Conservation (phyloP, 2,329 filamentous ascomycete species). For the Fusarium lateritium region DNA sequence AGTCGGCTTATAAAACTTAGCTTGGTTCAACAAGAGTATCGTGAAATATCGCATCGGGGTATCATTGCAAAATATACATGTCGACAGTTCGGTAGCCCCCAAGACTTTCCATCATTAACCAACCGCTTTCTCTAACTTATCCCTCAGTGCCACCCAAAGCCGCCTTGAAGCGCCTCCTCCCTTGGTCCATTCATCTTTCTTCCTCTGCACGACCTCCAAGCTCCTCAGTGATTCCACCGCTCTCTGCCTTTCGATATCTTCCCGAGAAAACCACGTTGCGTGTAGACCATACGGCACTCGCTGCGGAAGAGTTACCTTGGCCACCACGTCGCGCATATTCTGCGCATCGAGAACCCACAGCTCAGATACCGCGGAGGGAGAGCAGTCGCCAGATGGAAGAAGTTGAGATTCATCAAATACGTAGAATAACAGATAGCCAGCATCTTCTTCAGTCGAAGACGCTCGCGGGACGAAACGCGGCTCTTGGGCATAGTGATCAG, state of each 20-base stretch:
- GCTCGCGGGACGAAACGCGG: slow-evolving; percentile 72
- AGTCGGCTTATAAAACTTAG: no score
- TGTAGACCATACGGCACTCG: slow-evolving; percentile 80
- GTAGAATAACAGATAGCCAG: slow-evolving; percentile 77
- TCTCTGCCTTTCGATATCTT: slow-evolving; percentile 66
- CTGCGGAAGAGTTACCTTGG: slow-evolving; percentile 72
- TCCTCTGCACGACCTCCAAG: slow-evolving; percentile 6
- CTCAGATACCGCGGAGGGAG: slow-evolving; percentile 66
- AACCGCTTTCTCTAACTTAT: slow-evolving; percentile 10
- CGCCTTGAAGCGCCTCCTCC: neutral
- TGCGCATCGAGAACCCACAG: slow-evolving; percentile 78
- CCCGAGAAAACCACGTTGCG: slow-evolving; percentile 71
- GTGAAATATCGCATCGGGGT: neutral
- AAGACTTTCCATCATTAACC: neutral
- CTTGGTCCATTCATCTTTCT: neutral
- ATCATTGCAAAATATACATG: neutral
- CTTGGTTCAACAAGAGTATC: neutral
- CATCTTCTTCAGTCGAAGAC: slow-evolving; percentile 67
- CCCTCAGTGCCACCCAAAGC: neutral
- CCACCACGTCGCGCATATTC: slow-evolving; percentile 73
- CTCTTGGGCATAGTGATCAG: slow-evolving; percentile 76
- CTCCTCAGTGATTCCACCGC: slow-evolving; percentile 33
- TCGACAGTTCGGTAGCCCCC: no score
- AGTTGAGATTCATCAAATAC: slow-evolving; percentile 79
- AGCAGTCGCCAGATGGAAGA: slow-evolving; percentile 63